phyloP scores from a whole-genome alignment of 2,329 filamentous ascomycete genomes.

The Penicillium sp. region DNA sequence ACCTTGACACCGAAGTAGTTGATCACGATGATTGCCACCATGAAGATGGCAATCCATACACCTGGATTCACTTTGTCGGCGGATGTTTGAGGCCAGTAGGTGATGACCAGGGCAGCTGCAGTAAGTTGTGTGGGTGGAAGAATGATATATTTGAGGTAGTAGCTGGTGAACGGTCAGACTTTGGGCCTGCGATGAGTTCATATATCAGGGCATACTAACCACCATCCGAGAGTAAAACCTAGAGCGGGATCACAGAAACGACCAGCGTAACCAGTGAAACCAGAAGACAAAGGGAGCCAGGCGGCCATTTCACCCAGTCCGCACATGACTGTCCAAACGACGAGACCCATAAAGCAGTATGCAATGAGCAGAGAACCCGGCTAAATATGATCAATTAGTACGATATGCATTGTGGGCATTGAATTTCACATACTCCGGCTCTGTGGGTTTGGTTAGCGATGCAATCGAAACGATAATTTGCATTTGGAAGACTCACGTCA shows the following conservation, averaged over 20 bases:
- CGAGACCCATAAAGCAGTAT: slow-evolving; percentile 35
- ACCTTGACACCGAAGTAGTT: slow-evolving; percentile 72
- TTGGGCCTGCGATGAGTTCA: slow-evolving; percentile 22
- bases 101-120: slow-evolving; percentile 25
- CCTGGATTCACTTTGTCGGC: slow-evolving; percentile 70
- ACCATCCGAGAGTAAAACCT: slow-evolving; percentile 46
- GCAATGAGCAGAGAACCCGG: slow-evolving; percentile 40
- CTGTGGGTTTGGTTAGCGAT: neutral
- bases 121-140: slow-evolving; percentile 23
- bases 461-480: too few species aligned
- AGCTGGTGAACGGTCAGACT: neutral
- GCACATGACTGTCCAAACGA: slow-evolving; percentile 33
- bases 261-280: slow-evolving; percentile 44
- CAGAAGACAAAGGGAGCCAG: slow-evolving; percentile 42
- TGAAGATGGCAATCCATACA: slow-evolving; percentile 75
- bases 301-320: slow-evolving; percentile 47
- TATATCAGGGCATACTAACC: slow-evolving; percentile 45
- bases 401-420: neutral
- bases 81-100: slow-evolving; percentile 38
- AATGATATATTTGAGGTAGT: slow-evolving; percentile 8
- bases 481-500: slow-evolving; percentile 1
- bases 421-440: slow-evolving; percentile 4
- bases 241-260: slow-evolving; percentile 49
- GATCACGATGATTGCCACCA: slow-evolving; percentile 64
- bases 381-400: slow-evolving; percentile 23